phyloP scores from a whole-genome alignment of 306 rosid genomes.

The Urtica urens region DNA sequence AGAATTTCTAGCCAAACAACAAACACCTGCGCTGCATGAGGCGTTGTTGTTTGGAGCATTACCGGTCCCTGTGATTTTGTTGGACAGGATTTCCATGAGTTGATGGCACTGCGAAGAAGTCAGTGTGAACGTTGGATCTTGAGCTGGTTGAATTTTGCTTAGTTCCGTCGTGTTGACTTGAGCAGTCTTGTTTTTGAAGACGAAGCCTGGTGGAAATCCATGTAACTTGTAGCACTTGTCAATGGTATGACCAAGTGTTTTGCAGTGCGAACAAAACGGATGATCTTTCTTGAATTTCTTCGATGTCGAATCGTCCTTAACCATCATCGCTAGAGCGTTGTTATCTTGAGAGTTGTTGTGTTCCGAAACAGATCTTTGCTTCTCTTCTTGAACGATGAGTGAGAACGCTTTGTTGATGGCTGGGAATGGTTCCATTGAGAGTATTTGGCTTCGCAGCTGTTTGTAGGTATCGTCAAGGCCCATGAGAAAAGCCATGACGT shows the following conservation, averaged over 20 bases:
- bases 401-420: neutral
- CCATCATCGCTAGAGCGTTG: neutral
- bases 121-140: neutral
- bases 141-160: neutral
- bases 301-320: neutral
- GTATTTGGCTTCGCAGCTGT: neutral
- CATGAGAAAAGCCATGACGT: neutral
- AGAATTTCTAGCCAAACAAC: neutral
- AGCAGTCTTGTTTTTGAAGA: neutral
- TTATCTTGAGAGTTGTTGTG: neutral
- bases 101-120: neutral
- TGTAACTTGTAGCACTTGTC: neutral
- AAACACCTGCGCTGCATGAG: neutral
- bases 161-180: neutral
- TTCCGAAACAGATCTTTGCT: neutral
- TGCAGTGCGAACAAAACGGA: neutral
- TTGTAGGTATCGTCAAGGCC: neutral
- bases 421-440: neutral
- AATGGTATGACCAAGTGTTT: neutral
- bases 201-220: neutral
- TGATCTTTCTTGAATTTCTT: neutral
- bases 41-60: too few species aligned
- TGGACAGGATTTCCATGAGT: neutral
- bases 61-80: neutral
- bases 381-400: neutral